phyloP scores from a whole-genome alignment of 2,329 filamentous ascomycete genomes.

The Colletotrichum falcatum region DNA sequence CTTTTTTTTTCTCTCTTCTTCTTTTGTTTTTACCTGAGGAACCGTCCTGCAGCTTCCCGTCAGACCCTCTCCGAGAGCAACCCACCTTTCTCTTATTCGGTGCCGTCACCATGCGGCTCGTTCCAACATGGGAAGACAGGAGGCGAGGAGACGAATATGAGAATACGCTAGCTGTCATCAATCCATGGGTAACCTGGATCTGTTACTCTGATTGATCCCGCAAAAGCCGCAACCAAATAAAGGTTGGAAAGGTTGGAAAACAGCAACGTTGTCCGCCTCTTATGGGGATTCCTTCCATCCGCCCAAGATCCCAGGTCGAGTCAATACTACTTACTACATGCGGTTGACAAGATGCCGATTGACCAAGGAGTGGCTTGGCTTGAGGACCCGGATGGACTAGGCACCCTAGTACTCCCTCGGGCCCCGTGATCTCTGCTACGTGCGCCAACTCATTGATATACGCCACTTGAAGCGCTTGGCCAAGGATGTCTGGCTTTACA shows the following conservation, averaged over 20 bases:
- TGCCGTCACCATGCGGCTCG: slow-evolving; percentile 14
- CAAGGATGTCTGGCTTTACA: slow-evolving; percentile 1
- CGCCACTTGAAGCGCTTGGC: slow-evolving; percentile 82
- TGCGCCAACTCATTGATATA: slow-evolving; percentile 74
- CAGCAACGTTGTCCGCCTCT: slow-evolving; percentile 13
- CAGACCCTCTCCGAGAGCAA: slow-evolving; percentile 27
- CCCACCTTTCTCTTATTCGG: slow-evolving; percentile 10
- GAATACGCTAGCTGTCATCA: slow-evolving; percentile 5
- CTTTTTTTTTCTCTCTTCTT: neutral
- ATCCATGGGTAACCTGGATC: neutral
- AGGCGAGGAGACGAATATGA: neutral
- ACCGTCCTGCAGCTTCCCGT: slow-evolving; percentile 28
- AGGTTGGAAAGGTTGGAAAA: neutral
- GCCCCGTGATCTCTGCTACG: slow-evolving; percentile 24
- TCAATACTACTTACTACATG: too few relatives aligned
- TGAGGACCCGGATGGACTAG: slow-evolving; percentile 34
- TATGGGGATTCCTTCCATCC: slow-evolving; percentile 7
- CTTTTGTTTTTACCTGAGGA: neutral
- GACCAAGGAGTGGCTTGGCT: slow-evolving; percentile 19
- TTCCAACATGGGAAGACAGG: neutral
- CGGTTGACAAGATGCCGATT: slow-evolving; percentile 25
- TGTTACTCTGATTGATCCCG: neutral
- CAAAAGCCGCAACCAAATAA: slow-evolving; percentile 7
- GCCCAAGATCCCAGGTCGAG: slow-evolving; percentile 14
- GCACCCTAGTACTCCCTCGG: slow-evolving; percentile 30